Evolutionary conservation across 129 eudicot species (phyloP), one percentile per base, ranked within the genome.

Genomic region (Glebionis coronaria): DNA sequence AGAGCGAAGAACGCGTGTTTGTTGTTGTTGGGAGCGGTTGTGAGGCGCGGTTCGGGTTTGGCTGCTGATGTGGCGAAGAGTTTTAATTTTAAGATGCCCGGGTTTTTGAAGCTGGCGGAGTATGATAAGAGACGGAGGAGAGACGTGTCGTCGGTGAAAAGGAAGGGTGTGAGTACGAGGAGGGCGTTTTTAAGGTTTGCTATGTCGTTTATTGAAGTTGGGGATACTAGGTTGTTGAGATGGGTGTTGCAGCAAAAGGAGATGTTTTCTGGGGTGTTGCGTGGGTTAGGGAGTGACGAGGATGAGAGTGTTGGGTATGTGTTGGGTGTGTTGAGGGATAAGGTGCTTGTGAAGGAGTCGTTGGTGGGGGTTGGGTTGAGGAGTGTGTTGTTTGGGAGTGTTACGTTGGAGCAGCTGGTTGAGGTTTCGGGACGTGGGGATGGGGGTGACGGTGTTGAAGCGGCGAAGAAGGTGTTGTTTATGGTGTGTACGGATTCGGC

Each of bases 301-400:
- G 97, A 87, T 9, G 99, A 89, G 76, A 84, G 83, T 2, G 81
- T 82, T 69, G 80, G 73, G 63, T 81, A 89, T 78, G 84, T 90
- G 54, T 71, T 94, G 18, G 79, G 87, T 9, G 78, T 80, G 28
- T 80, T 94, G 74, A 83, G 84, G 10, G 90, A 89, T 69, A 80
- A 76, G 79, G 85, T 94, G 70, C 90, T 94, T 71, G 79, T 73
- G n/a, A 83, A 83, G 0, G 95, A 89, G 73, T 93, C 97, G 40
- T 59, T 78, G 75, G 95, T 94, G 69, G 85, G 93, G 13, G 93
- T 94, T 0, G 84, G 84, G 12, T 93, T 94, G 40, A 73, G 99
- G 69, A 94, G 99, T 81, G 99, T 94, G 65, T 63, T 94, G 49
- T 94, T 90, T 56, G 99, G 99, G 67, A 94, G 95, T 70, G 93